phyloP scores from a whole-genome alignment of 2,329 filamentous ascomycete genomes.

The Akanthomyces muscarius region DNA sequence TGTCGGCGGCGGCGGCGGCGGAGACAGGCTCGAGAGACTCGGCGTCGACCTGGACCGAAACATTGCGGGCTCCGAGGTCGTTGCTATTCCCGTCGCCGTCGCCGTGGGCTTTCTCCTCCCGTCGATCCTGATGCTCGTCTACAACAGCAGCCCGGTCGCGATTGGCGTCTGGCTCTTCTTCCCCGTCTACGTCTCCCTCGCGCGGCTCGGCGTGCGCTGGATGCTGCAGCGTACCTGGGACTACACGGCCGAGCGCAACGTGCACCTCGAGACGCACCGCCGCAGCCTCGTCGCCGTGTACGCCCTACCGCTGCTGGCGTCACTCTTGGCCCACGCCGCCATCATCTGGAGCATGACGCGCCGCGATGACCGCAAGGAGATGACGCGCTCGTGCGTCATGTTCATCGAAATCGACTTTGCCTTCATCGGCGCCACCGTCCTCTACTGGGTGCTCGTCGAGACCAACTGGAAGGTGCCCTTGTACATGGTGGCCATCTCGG shows the following conservation, averaged over 20 bases:
- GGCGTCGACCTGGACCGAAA: slow-evolving; percentile 29
- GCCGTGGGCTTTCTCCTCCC: slow-evolving; percentile 46
- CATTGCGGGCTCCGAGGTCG: slow-evolving; percentile 48
- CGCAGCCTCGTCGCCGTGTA: slow-evolving; percentile 41
- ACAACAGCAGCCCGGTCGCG: slow-evolving; percentile 32
- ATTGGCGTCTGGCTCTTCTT: slow-evolving; percentile 50
- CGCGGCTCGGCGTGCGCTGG: slow-evolving; percentile 36
- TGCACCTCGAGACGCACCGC: slow-evolving; percentile 43
- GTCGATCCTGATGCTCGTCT: slow-evolving; percentile 43
- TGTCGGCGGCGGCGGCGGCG: slow-evolving; percentile 19
- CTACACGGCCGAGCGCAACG: slow-evolving; percentile 26
- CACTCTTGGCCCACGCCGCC: slow-evolving; percentile 40
- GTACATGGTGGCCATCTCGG: slow-evolving; percentile 28
- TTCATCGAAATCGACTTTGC: slow-evolving; percentile 46
- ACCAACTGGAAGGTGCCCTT: slow-evolving; percentile 40
- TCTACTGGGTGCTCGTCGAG: slow-evolving; percentile 53
- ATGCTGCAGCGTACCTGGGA: slow-evolving; percentile 25
- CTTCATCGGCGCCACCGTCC: slow-evolving; percentile 43
- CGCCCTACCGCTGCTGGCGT: slow-evolving; percentile 41
- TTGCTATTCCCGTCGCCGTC: slow-evolving; percentile 51
- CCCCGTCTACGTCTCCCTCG: slow-evolving; percentile 44
- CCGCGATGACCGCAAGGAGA: slow-evolving; percentile 43
- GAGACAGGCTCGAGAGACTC: slow-evolving; percentile 19
- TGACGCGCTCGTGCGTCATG: slow-evolving; percentile 44
- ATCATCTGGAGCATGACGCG: slow-evolving; percentile 38